A percentile compares a stretch with the other conserved stretches of the same genome.
Conservation (phyloP, 352 stramenopile species). For the Phytopythium chamaehyphon region DNA sequence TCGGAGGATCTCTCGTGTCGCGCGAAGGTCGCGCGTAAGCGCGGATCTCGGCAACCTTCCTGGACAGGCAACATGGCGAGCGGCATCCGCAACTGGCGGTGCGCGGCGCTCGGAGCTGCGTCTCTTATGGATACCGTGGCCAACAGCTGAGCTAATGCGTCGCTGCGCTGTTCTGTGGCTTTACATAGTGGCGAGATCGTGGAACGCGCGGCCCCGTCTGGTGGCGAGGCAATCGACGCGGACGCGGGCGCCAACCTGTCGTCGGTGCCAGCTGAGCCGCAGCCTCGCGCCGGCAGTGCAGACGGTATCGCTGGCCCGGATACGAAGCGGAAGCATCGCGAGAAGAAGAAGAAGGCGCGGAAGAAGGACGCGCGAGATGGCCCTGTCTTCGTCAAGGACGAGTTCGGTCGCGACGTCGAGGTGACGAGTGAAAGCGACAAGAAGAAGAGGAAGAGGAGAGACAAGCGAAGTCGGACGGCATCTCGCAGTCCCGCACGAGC, state of each 20-base stretch:
- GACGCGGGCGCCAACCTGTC: neutral
- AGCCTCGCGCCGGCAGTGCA: too few species aligned
- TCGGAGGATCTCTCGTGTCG: too few species aligned
- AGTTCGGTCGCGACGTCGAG: constrained; percentile 73
- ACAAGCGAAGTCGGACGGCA: constrained; percentile 12
- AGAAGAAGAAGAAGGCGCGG: constrained; percentile 3
- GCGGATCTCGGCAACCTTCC: neutral
- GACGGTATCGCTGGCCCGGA: too few species aligned
- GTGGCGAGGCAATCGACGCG: neutral
- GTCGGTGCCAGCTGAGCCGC: neutral
- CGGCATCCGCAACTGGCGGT: constrained; percentile 38
- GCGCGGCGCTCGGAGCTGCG: constrained; percentile 6
- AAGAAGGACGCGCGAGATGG: constrained; percentile 23
- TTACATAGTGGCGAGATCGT: constrained; percentile 28
- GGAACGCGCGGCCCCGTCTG: constrained; percentile 2
- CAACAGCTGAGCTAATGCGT: too few species aligned
- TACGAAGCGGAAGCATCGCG: neutral
- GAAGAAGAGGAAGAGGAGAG: constrained; percentile 21
- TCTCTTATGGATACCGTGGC: too few species aligned
- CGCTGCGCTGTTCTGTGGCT: neutral
- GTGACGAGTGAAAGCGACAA: constrained; percentile 18
- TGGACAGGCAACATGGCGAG: constrained; percentile 11
- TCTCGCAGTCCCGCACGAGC: constrained; percentile 20
- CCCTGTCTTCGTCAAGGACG: constrained; percentile 48
- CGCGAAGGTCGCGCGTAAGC: too few species aligned